These are phyloP conservation scores for Macrolepiota albuminosa DNA, from an alignment of 768 basidiomycete genomes.

Conservation along the genomic window DNA sequence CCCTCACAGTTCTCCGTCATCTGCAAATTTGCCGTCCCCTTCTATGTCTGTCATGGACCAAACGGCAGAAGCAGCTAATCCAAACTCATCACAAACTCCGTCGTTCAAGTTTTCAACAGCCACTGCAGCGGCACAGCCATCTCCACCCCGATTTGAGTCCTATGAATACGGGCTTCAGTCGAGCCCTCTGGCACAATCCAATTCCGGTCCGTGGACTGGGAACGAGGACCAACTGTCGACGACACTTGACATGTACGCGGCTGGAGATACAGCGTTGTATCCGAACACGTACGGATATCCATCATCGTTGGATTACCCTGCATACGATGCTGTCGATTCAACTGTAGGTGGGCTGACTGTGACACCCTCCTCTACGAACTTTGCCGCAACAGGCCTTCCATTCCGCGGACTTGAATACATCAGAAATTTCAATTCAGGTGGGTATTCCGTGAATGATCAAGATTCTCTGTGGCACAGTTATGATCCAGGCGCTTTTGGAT, in stretches of 20 bases:
- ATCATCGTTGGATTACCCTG: slow-evolving; percentile 35
- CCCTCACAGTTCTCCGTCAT: slow-evolving; percentile 73
- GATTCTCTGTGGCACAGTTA: slow-evolving; percentile 59
- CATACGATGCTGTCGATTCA: slow-evolving; percentile 37
- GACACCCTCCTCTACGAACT: slow-evolving; percentile 51
- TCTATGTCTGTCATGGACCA: slow-evolving; percentile 48
- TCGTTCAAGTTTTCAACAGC: slow-evolving; percentile 40
- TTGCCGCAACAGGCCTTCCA: slow-evolving; percentile 70
- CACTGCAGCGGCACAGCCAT: slow-evolving; percentile 47
- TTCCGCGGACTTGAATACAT: slow-evolving; percentile 84
- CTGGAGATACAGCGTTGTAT: slow-evolving; percentile 40
- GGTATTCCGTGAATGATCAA: slow-evolving; percentile 42
- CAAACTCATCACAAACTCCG: slow-evolving; percentile 42
- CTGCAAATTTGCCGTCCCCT: slow-evolving; percentile 68
- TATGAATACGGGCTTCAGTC: slow-evolving; percentile 46
- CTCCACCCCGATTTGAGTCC: slow-evolving; percentile 49
- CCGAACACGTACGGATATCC: slow-evolving; percentile 40
- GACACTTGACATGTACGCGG: slow-evolving; percentile 39
- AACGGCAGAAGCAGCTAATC: slow-evolving; percentile 45
- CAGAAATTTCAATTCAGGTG: slow-evolving; percentile 64
- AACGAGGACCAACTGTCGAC: slow-evolving; percentile 30
- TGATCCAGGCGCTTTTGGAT: slow-evolving; percentile 69
- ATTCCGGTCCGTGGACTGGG: slow-evolving; percentile 41
- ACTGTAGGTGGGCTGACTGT: slow-evolving; percentile 43
- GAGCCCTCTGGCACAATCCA: slow-evolving; percentile 33